A percentile compares a stretch with the other conserved stretches of the same genome.
phyloP scores from a whole-genome alignment of 2,329 filamentous ascomycete genomes.

The Diaporthe batatas region DNA sequence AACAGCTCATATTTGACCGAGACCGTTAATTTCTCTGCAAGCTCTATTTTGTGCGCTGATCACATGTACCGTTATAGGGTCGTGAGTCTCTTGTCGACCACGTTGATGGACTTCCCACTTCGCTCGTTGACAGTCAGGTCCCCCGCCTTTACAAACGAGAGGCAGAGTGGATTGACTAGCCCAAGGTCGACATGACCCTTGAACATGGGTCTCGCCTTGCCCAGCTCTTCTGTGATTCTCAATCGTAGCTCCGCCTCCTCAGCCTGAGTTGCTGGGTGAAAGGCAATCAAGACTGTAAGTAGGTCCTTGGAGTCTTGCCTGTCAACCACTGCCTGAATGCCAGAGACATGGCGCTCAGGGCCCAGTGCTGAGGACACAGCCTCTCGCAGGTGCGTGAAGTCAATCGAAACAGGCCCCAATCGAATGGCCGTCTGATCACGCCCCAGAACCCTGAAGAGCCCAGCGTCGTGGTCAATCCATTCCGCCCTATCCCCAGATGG shows the following conservation, averaged over 20 bases:
- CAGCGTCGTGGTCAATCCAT: conserved; percentile 15
- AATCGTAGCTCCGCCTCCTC: background rate
- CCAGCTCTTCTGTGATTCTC: background rate
- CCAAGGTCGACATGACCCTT: conserved; percentile 7
- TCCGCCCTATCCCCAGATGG: conserved; percentile 28
- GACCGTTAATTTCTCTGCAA: background rate
- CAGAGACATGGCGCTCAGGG: background rate
- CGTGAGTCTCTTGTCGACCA: conserved; percentile 15
- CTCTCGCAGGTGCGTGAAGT: conserved; percentile 29
- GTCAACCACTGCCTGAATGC: conserved; percentile 11
- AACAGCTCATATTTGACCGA: background rate
- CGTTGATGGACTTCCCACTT: conserved; percentile 17
- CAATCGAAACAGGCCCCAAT: conserved; percentile 27
- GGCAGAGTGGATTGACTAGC: background rate
- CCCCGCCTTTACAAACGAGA: background rate
- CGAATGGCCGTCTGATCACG: conserved; percentile 14
- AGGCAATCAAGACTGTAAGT: background rate
- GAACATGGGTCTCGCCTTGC: conserved; percentile 22
- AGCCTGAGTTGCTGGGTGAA: background rate
- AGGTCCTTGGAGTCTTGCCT: conserved; percentile 5
- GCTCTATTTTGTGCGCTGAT: background rate
- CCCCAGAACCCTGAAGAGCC: conserved; percentile 18
- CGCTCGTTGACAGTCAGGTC: conserved; percentile 18
- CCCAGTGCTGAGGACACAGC: conserved; percentile 9
- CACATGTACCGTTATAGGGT: background rate